Conservation (phyloP, 164 flowering plant species). For the Berberis vulgaris region DNA sequence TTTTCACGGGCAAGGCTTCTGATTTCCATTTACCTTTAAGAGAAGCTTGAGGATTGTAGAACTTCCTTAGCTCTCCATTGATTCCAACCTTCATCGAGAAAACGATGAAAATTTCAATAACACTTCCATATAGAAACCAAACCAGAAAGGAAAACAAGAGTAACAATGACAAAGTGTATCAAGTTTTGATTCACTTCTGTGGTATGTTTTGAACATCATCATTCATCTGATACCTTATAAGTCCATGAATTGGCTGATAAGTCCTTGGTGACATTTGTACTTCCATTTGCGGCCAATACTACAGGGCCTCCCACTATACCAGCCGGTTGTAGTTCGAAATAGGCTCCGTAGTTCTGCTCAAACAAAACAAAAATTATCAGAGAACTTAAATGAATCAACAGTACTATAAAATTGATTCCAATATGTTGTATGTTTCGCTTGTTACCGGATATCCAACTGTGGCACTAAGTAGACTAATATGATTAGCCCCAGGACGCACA, state of each 20-base stretch:
- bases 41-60: constrained; percentile 11
- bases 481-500: constrained; percentile 32
- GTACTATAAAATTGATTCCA: background rate
- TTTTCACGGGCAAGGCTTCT: constrained; percentile 22
- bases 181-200: no score
- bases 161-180: no score
- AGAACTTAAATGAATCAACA: background rate
- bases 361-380: background rate
- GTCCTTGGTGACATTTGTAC: constrained; percentile 22
- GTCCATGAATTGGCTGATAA: constrained; percentile 41
- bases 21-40: constrained; percentile 22
- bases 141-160: no score
- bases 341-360: constrained; percentile 47
- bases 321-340: constrained; percentile 24
- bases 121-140: no score
- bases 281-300: constrained; percentile 30
- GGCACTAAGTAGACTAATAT: constrained; percentile 47
- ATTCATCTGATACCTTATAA: constrained; percentile 20
- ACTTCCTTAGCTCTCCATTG: constrained; percentile 24
- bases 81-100: constrained; percentile 25
- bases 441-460: constrained; percentile 46
- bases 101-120: no score
- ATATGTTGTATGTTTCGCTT: background rate
- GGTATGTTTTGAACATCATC: no score
- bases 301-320: constrained; percentile 51